Percentiles rank a stretch among this genome's conserved stretches.
Conservation (phyloP, 2,329 filamentous ascomycete species). For the Penicillium sp. region DNA sequence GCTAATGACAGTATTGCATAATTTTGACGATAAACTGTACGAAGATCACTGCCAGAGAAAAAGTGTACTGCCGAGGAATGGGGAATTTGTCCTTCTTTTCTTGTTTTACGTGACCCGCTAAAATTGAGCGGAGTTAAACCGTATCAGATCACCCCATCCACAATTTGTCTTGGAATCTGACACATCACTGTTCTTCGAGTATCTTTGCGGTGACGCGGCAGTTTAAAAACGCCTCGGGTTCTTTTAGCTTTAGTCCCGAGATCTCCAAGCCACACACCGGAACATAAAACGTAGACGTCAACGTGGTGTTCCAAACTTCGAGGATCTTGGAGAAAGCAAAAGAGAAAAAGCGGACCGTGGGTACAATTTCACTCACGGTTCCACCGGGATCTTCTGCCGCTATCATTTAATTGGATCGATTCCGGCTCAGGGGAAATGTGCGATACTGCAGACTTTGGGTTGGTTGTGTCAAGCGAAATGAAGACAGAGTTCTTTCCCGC, state of each 20-base stretch:
- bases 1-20: no score
- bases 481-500: not conserved
- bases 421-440: slow-evolving; percentile 9
- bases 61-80: not conserved
- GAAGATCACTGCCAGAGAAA: not conserved
- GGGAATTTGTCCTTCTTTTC: not conserved
- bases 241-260: not conserved
- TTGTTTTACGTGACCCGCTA: not conserved
- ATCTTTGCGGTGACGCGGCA: slow-evolving; percentile 6
- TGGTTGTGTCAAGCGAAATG: not conserved
- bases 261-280: not conserved
- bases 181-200: slow-evolving; percentile 9
- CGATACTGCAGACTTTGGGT: not conserved
- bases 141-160: slow-evolving; percentile 19
- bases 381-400: slow-evolving; percentile 12
- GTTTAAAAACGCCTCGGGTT: not conserved
- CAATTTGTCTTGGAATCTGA: slow-evolving; percentile 8
- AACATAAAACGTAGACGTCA: not conserved
- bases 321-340: not conserved
- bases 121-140: slow-evolving; percentile 6
- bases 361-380: slow-evolving; percentile 8
- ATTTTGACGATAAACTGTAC: not conserved
- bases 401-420: slow-evolving; percentile 14
- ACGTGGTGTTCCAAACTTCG: not conserved
- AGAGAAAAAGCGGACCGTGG: not conserved